A percentile compares a stretch with the other conserved stretches of the same genome.
phyloP scores from a whole-genome alignment of 2,329 filamentous ascomycete species.

The Phyllachora maydis region DNA sequence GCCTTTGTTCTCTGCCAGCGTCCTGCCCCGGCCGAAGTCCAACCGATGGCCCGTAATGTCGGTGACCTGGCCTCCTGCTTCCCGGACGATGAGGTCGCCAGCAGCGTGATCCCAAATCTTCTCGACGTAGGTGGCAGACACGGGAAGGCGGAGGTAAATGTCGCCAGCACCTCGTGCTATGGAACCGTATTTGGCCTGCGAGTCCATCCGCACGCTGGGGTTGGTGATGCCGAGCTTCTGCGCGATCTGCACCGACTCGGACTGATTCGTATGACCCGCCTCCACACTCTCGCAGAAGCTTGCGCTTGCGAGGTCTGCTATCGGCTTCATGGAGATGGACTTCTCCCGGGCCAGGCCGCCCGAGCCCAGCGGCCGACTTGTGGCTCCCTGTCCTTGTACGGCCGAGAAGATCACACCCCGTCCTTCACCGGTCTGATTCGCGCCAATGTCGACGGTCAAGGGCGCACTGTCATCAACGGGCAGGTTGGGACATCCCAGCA shows the following conservation, averaged over 20 bases:
- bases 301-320: conserved; percentile 55
- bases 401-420: conserved; percentile 81
- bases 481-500: conserved; percentile 88
- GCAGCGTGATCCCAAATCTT: conserved; percentile 99
- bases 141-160: conserved; percentile 78
- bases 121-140: conserved; percentile 68
- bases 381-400: conserved; percentile 58
- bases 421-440: conserved; percentile 52
- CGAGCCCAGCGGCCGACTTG: conserved; percentile 49
- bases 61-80: conserved; percentile 81
- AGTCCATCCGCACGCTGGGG: conserved; percentile 89
- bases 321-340: conserved; percentile 58
- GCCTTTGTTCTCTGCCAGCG: conserved; percentile 76
- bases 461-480: conserved; percentile 63
- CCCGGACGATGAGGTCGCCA: conserved; percentile 80
- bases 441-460: conserved; percentile 51
- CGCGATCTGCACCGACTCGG: conserved; percentile 71
- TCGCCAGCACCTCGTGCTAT: conserved; percentile 89
- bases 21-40: conserved; percentile 74
- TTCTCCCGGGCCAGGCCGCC: conserved; percentile 32
- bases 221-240: conserved; percentile 68
- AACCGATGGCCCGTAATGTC: conserved; percentile 71
- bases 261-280: conserved; percentile 76
- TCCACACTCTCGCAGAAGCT: conserved; percentile 97
- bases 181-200: conserved; percentile 91